Evolutionary conservation across 169 alveolate species (phyloP), one percentile per base, ranked within the genome.

Genomic region (Cryptosporidium sp.): DNA sequence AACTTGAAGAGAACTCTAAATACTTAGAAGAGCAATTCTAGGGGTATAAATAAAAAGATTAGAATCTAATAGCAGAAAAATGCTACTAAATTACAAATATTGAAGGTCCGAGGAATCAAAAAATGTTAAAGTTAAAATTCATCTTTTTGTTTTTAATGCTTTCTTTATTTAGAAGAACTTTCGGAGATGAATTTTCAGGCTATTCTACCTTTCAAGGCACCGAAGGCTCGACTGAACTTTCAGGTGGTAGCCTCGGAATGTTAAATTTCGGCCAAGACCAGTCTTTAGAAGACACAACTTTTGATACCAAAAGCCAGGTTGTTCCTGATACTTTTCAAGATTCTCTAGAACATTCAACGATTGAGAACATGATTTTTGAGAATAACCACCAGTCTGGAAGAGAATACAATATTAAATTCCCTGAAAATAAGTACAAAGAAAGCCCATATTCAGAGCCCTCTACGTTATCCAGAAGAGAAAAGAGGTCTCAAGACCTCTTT

Each of bases 401-500:
- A 55, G 37, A 55, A 10, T 3, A 16, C 29, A 23, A 18, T 3
- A 14, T 31, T 59, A 21, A n/a, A 23, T n/a, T 37, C 2, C 21
- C 9, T 33, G 50, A 37, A 12, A 0, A 23, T 26, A 26, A n/a
- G 16, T n/a, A 26, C 35, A 21, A 55, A 26, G 67, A 55, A 55
- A 55, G 35, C 67, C 8, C 6, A 29, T 65, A 8, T n/a, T 26
- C 41, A 33, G 50, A 65, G 9, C 21, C 35, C 16, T 55, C 35
- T 16, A 12, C 12, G 51, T 9, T 39, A 26, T 31, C 69, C 2
- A 50, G n/a, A 31, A 80, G 26, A 18, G 26, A 23, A 18, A 80
- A 29, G n/a, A 39, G 70, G 23, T 26, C 70, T 10, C 89, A 80
- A 26, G 10, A 62, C 3, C 43, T 55, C 5, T 37, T 80, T 23